A percentile compares a stretch with the other conserved stretches of the same genome.
Conservation (phyloP, 2,329 filamentous ascomycete genomes). For the Monosporascus sp. region DNA sequence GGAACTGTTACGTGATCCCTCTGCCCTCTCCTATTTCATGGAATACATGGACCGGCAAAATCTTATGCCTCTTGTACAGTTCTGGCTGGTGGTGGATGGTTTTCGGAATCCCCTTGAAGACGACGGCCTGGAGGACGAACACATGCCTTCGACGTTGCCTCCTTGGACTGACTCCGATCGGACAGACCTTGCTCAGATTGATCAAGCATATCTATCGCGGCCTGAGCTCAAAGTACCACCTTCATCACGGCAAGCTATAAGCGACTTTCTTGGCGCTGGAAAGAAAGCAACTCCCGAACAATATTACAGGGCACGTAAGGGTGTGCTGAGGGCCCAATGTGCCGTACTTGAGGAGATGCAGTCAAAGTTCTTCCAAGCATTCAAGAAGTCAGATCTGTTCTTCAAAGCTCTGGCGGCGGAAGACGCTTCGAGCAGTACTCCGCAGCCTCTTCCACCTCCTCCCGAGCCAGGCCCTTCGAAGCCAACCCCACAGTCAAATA, state of each 20-base stretch:
- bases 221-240: slow-evolving; percentile 75
- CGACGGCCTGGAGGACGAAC: slow-evolving; percentile 64
- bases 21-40: slow-evolving; percentile 97
- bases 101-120: slow-evolving; percentile 92
- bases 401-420: slow-evolving; percentile 94
- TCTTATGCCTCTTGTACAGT: slow-evolving; percentile 87
- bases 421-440: slow-evolving; percentile 52
- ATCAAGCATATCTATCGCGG: slow-evolving; percentile 80
- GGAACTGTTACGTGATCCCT: slow-evolving; percentile 84
- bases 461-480: slow-evolving; percentile 19
- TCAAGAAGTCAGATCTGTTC: slow-evolving; percentile 89
- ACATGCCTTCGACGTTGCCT: slow-evolving; percentile 54
- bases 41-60: slow-evolving; percentile 95
- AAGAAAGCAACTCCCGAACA: slow-evolving; percentile 71
- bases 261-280: slow-evolving; percentile 73
- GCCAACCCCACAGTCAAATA: slow-evolving; percentile 33
- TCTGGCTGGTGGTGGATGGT: slow-evolving; percentile 97
- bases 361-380: slow-evolving; percentile 71
- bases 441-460: slow-evolving; percentile 11
- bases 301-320: slow-evolving; percentile 76
- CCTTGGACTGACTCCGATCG: slow-evolving; percentile 82
- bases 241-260: slow-evolving; percentile 64
- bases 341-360: slow-evolving; percentile 81
- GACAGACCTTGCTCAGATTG: slow-evolving; percentile 83
- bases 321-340: slow-evolving; percentile 78